These are phyloP conservation scores for Pichia phayaonensis DNA, from an alignment of 805 yeast genomes.

Conservation along the genomic window DNA sequence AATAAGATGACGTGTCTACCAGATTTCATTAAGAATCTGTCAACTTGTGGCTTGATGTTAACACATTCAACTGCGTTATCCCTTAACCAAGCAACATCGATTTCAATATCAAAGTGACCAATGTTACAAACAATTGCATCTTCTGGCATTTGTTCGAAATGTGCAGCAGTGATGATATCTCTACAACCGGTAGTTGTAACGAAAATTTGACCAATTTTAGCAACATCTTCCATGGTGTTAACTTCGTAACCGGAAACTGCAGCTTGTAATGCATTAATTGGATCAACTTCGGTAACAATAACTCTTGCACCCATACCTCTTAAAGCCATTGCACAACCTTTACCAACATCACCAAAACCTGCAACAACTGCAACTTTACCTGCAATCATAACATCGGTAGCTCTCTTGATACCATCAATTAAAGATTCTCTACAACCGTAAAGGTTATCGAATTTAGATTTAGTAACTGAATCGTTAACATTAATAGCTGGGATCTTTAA, in stretches of 20 bases:
- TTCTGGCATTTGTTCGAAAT: constrained; percentile 92
- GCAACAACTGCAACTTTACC: constrained; percentile 99
- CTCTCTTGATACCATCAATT: constrained; percentile 98
- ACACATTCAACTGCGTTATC: constrained; percentile 87
- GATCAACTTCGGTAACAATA: constrained; percentile 94
- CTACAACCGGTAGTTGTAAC: constrained; percentile 99
- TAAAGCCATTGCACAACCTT: constrained; percentile 99
- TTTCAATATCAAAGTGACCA: constrained; percentile 99
- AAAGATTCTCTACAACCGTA: constrained; percentile 99
- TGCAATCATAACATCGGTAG: constrained; percentile 99
- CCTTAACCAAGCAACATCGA: constrained; percentile 98
- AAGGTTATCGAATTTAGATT: constrained; percentile 98
- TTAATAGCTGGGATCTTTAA: constrained; percentile 99
- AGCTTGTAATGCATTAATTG: constrained; percentile 98
- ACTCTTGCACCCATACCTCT: constrained; percentile 99
- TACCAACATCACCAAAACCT: constrained; percentile 99
- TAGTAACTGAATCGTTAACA: constrained; percentile 98
- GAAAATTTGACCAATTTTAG: constrained; percentile 88
- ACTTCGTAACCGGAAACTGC: constrained; percentile 99
- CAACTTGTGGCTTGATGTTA: constrained; percentile 98
- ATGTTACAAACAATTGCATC: constrained; percentile 99
- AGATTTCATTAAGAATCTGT: constrained; percentile 81
- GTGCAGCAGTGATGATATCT: constrained; percentile 87
- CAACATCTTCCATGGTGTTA: constrained; percentile 89
- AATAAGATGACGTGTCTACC: constrained; percentile 93